Evolutionary conservation across 169 alveolate species (phyloP).

Genomic region (Ichthyophthirius multifiliis): DNA sequence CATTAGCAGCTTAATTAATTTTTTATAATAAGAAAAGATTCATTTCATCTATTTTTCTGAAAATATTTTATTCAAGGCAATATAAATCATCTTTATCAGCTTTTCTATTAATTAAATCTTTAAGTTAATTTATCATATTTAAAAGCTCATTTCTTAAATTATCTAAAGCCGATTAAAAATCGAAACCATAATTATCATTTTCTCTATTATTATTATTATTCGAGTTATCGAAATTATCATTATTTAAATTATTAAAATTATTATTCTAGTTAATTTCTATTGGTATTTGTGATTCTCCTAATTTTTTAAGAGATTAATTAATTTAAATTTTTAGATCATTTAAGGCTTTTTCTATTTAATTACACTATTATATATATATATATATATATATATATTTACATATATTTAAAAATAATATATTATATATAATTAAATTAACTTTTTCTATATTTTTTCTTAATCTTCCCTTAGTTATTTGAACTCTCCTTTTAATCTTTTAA

Average conservation of each 20-base stretch:
- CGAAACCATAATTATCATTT: not conserved
- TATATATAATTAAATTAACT: not conserved
- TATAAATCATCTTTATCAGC: slow-evolving; percentile 32
- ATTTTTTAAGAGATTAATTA: not conserved
- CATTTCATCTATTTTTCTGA: slow-evolving; percentile 34
- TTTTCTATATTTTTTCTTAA: not conserved
- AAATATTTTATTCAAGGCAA: slow-evolving; percentile 4
- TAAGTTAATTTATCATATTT: not conserved
- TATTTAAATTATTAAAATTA: not conserved
- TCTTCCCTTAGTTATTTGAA: not conserved
- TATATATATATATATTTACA: not conserved
- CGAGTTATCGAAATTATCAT: not conserved
- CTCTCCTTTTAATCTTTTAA: not conserved
- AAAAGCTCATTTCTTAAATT: not conserved
- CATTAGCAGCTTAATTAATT: slow-evolving; percentile 16
- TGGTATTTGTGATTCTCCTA: not conserved
- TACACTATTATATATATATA: not conserved
- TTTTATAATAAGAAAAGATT: slow-evolving; percentile 7
- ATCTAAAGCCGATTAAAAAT: not conserved
- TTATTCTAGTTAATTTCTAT: not conserved
- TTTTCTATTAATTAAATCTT: slow-evolving; percentile 12
- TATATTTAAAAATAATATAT: no score
- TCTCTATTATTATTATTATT: not conserved
- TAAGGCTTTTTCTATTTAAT: not conserved
- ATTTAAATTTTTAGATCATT: not conserved